Evolutionary conservation across 2,329 filamentous ascomycete species (phyloP), one percentile per base, ranked within the genome.

Genomic region (Pyrenochaeta sp.): DNA sequence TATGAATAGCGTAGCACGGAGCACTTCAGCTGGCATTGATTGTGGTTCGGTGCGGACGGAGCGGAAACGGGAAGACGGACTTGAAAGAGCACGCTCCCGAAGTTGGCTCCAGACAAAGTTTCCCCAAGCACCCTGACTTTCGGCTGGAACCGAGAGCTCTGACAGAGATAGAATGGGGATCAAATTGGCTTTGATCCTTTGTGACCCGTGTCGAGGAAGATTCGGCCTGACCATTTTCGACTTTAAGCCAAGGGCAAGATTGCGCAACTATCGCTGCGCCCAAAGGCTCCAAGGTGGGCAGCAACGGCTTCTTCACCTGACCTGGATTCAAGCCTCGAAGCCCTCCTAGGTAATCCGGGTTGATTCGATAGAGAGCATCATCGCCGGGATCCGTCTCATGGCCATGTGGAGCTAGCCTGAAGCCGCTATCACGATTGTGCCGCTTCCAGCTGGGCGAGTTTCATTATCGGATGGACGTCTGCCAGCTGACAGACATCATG

Each of bases 71-170:
- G 52, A 57, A 58, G 56, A 51, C 47, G 60, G 44, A 60, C n/a
- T n/a, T n/a, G 58, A 58, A 45, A 32, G 41, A 55, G 64, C 65
- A 69, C 63, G 63, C 58, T 60, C 64, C 64, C 46, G 51, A 53
- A 42, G 39, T 44, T 67, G 64, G 63, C 61, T 62, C 55, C 53
- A 51, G 48, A 44, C 38, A 43, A 34, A 42, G 43, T 56, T 50
- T n/a, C n/a, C 58, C 44, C 46, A 31, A 44, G 48, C 55, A 55
- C 57, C 52, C 49, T 58, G 49, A 52, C 44, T 28, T n/a, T 63
- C 62, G 63, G 63, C 41, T 48, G 40, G 44, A 53, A 43, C 61
- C 58, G 60, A 60, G 44, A 31, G 46, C 41, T 53, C 42, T 44
- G 49, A 46, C 35, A 24, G 36, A 18, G 43, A 36, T 27, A 48